phyloP scores from a whole-genome alignment of 2,329 filamentous ascomycete species.

The Epichloe sibirici region DNA sequence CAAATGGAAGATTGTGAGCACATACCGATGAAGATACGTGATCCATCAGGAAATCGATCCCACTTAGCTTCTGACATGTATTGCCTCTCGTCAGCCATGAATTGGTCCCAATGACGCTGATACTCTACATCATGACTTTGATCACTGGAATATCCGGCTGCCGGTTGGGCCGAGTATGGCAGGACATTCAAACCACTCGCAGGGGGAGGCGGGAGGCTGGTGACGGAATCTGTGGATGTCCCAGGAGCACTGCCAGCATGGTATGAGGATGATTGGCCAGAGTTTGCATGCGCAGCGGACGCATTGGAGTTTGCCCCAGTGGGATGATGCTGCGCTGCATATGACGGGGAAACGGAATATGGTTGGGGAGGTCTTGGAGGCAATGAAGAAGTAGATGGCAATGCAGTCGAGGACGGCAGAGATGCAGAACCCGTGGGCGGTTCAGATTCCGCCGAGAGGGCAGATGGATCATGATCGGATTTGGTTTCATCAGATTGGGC shows the following conservation, averaged over 20 bases:
- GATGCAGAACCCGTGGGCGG: conserved; percentile 17
- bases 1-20: conserved; percentile 7
- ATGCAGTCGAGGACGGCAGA: conserved; percentile 18
- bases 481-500: conserved; percentile 20
- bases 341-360: conserved; percentile 24
- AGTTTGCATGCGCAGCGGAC: conserved; percentile 18
- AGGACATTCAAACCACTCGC: conserved; percentile 18
- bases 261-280: conserved; percentile 22
- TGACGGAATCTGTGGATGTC: conserved; percentile 19
- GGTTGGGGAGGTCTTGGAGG: conserved; percentile 34
- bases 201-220: conserved; percentile 18
- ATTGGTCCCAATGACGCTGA: conserved; percentile 59
- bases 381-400: conserved; percentile 30
- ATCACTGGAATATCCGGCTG: conserved; percentile 17
- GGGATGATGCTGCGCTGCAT: conserved; percentile 26
- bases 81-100: conserved; percentile 58
- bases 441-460: conserved; percentile 15
- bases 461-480: conserved; percentile 18
- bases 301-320: conserved; percentile 19
- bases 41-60: conserved; percentile 68
- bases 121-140: conserved; percentile 31
- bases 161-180: conserved; percentile 14
- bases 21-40: conserved; percentile 70
- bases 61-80: conserved; percentile 70
- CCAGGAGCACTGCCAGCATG: conserved; percentile 20